These are phyloP conservation scores for Cercophora newfieldiana DNA, from an alignment of 495 filamentous ascomycete genomes.

Conservation along the genomic window DNA sequence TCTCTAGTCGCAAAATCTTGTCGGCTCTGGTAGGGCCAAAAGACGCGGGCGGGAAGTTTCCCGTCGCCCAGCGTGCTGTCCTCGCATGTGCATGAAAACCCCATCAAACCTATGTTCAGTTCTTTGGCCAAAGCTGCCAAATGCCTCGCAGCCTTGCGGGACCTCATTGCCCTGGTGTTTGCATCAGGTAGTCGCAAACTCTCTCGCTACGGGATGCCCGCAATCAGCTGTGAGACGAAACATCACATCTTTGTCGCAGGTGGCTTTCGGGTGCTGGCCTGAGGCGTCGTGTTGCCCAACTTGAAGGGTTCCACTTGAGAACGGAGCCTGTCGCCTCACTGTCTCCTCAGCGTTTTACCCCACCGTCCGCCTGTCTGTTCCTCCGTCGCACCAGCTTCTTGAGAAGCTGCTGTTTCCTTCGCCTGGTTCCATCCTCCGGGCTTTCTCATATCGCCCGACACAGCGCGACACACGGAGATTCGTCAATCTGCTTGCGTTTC, in stretches of 20 bases:
- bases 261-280: not conserved
- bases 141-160: not conserved
- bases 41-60: not conserved
- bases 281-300: not conserved
- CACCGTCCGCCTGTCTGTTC: not conserved
- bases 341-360: not conserved
- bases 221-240: not conserved
- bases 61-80: too few species aligned
- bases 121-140: not conserved
- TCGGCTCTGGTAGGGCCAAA: not conserved
- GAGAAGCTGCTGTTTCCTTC: not conserved
- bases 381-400: not conserved
- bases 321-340: not conserved
- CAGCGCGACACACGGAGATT: conserved; percentile 12
- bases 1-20: not conserved
- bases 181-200: not conserved
- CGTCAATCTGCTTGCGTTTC: conserved; percentile 16
- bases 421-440: conserved; percentile 2
- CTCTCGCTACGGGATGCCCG: not conserved
- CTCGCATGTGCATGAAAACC: too few species aligned
- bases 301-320: not conserved
- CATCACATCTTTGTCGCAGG: not conserved
- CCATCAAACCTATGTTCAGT: not conserved
- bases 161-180: not conserved
- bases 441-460: conserved; percentile 6